phyloP scores from a whole-genome alignment of 1,139 yeast species.

The Debaryomyces psychrophilus region DNA sequence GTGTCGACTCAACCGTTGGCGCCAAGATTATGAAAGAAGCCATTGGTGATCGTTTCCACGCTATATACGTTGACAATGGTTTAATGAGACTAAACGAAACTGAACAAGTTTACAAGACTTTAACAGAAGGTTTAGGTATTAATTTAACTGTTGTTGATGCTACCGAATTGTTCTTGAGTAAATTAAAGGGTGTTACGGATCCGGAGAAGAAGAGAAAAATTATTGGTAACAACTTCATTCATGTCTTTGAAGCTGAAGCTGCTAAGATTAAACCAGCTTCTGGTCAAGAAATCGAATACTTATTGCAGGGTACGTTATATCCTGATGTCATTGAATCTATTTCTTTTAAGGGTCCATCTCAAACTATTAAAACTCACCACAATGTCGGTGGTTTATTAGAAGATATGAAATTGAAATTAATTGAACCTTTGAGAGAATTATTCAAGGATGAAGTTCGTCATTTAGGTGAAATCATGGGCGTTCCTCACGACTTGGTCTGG shows the following conservation, averaged over 20 bases:
- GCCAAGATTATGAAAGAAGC: conserved; percentile 98
- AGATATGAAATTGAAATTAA: conserved; percentile 96
- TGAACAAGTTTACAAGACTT: conserved; percentile 79
- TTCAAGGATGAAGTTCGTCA: conserved; percentile 99
- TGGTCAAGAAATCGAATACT: conserved; percentile 88
- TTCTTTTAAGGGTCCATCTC: conserved; percentile 99
- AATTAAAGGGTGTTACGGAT: conserved; percentile 92
- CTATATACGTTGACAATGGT: conserved; percentile 97
- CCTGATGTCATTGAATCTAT: conserved; percentile 99
- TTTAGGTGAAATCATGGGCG: conserved; percentile 91
- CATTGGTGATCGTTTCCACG: conserved; percentile 98
- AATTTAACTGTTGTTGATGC: conserved; percentile 95
- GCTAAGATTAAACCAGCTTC: conserved; percentile 87
- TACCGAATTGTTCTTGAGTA: conserved; percentile 79
- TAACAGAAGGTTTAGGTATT: conserved; percentile 91
- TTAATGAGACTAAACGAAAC: conserved; percentile 96
- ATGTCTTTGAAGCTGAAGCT: conserved; percentile 95
- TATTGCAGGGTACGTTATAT: conserved; percentile 95
- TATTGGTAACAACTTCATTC: conserved; percentile 97
- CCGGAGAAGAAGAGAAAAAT: conserved; percentile 99
- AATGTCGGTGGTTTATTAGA: conserved; percentile 98
- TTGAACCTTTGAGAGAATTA: conserved; percentile 97
- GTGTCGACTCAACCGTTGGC: conserved; percentile 99
- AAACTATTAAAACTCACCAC: conserved; percentile 98
- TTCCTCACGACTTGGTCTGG: conserved; percentile 97